These are phyloP conservation scores for Jamesozyma jinghongensis DNA, from an alignment of 805 yeast species.

Conservation along the genomic window DNA sequence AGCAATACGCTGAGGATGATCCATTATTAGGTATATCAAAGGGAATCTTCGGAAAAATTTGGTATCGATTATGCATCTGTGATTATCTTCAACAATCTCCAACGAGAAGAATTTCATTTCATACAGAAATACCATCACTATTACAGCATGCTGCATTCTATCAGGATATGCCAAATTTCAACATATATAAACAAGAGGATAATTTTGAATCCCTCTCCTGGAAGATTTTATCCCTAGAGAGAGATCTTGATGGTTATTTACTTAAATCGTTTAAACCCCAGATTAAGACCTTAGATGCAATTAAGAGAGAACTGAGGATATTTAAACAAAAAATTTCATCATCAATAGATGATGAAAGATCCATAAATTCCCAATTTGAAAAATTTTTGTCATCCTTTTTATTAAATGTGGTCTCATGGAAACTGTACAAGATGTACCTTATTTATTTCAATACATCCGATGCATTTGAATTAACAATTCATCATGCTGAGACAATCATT, in stretches of 20 bases:
- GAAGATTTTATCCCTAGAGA: conserved; percentile 27
- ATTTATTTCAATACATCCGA: conserved; percentile 17
- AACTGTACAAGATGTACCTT: conserved; percentile 17
- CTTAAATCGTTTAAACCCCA: conserved; percentile 18
- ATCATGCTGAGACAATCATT: conserved; percentile 16
- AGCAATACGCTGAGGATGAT: conserved; percentile 18
- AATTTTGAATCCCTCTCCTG: conserved; percentile 24
- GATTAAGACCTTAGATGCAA: conserved; percentile 23
- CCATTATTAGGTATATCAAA: conserved; percentile 17
- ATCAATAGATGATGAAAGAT: conserved; percentile 4
- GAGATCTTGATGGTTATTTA: conserved; percentile 23
- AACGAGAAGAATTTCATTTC: conserved; percentile 13
- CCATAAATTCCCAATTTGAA: conserved; percentile 17
- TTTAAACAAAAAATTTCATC: conserved; percentile 11
- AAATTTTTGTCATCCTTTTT: conserved; percentile 17
- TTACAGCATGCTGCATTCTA: conserved; percentile 23
- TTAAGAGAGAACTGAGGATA: conserved; percentile 16
- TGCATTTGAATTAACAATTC: conserved; percentile 12
- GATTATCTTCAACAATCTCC: conserved; percentile 25
- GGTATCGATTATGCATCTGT: conserved; percentile 21
- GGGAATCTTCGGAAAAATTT: conserved; percentile 20
- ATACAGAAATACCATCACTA: conserved; percentile 21
- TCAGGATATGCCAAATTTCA: conserved; percentile 18
- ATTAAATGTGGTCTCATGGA: conserved; percentile 21
- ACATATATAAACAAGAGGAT: conserved; percentile 23